Evolutionary conservation across 129 eudicot species (phyloP), one percentile per base, ranked within the genome.

Genomic region (Apium graveolens): DNA sequence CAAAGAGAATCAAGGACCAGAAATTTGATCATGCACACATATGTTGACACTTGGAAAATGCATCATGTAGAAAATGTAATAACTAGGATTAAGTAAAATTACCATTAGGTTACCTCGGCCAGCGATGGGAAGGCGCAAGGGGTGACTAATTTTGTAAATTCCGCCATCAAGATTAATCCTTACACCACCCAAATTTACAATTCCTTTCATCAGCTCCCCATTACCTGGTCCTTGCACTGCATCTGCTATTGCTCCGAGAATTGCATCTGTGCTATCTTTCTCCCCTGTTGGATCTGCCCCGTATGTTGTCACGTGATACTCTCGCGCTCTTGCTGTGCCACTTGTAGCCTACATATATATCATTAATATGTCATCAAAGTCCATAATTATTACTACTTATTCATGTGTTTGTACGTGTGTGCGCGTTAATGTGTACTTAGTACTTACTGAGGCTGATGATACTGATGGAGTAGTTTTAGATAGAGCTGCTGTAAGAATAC

Each of bases 201-300:
- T 89, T 26, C 94, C 99, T n/a, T 82, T 70, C 79, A 89, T 87
- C 90, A 93, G 83, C 8, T 80, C 49, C 73, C 90, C 93, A 7
- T 83, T 65, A 9, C 83, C 85, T 26, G 84, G 85, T 46, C 84
- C 89, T 24, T 82, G 53, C 57, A 87, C 86, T 14, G 92, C 99
- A 39, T 95, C 97, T 1, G 96, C 74, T 48, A 92, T 84, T 16
- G 94, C 97, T 57, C 14, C 70, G 2, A 87, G 73, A 51, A 95
- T 82, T 5, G 97, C 97, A 3, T 95, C 91, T 9, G 96, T 92
- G 80, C 99, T 95, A 84, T 95, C 99, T 0, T 65, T 63, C 83
- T 82, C 85, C 55, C 99, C 97, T 0, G 91, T 91, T 57, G 99
- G 99, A 80, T 95, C 99, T 3, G 99, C 99, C 11, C 97, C 99